Base-by-base conservation (phyloP, 495 filamentous ascomycete species). In the Lasiosphaeris hirsuta region DNA sequence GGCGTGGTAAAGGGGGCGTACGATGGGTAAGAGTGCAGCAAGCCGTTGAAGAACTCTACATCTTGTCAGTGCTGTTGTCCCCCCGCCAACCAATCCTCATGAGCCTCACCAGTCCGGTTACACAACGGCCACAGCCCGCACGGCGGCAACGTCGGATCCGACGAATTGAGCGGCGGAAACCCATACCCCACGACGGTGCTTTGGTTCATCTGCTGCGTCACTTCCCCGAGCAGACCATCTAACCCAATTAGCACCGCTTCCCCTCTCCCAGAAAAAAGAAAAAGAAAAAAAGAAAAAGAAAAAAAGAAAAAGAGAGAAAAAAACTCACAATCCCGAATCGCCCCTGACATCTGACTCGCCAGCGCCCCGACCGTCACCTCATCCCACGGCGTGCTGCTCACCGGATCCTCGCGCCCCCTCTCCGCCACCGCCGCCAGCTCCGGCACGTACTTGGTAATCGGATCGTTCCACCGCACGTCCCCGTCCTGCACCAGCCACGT, bases 361-460 rank as follows among this genome's bases (percentile, higher is more conserved):
- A 86, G 59, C 9, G 75, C 69, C 2, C 78, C 77, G 11, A 85
- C 67, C 0, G 81, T 85, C 34, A 84, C 69, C 18, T 80, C 74
- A 17, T 76, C 68, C 84, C 84, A 86, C 13, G 69, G 66, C 34
- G 82, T 69, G 41, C 69, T 67, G 54, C 71, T 63, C 2, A 77
- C 67, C 7, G 67, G 71, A 61, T 83, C 69, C 0, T 61, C 63
- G 33, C 62, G 62, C 0, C 64, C 67, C 23, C 57, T 62, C 6
- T 60, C 64, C 8, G 70, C 68, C 1, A 72, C 64, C 6, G 58
- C 60, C 15, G 74, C 60, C 14, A 85, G 68, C 62, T 86, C 81
- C 0, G 85, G 83, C 0, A 86, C 65, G 57, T 78, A 84, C 30
- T 81, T 73, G 45, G 72, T 86, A 51, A 76, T 72, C 6, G 74